A percentile compares a stretch with the other conserved stretches of the same genome.
Evolutionary conservation across 345 rosid genomes (phyloP).

Genomic region (Syzygium aqueum): DNA sequence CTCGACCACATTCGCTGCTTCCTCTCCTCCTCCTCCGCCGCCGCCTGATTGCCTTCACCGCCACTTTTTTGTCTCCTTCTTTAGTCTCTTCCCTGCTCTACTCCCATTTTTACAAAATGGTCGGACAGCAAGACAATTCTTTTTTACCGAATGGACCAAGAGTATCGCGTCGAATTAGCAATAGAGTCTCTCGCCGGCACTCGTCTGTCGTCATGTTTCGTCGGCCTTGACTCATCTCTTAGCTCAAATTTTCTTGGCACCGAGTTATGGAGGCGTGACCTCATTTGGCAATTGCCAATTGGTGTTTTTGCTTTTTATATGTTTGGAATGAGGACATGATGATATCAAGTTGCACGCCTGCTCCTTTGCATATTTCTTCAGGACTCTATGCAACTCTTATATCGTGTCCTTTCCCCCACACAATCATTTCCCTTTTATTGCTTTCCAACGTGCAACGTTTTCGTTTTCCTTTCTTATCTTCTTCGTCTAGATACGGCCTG

Average conservation of each 20-base stretch:
- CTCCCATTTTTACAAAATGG: not conserved
- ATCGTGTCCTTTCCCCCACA: not conserved
- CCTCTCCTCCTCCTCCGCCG: conserved; percentile 19
- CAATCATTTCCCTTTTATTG: not conserved
- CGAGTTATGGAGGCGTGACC: not conserved
- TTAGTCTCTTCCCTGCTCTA: not conserved
- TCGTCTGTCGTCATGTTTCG: not conserved
- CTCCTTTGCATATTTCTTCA: not conserved
- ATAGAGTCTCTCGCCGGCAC: not conserved
- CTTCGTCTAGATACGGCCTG: not conserved
- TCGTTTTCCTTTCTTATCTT: not conserved
- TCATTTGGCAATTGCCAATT: not conserved
- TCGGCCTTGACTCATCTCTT: not conserved
- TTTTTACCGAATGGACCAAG: too few relatives aligned
- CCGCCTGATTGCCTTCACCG: conserved; percentile 11
- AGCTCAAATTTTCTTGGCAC: not conserved
- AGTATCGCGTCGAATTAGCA: not conserved
- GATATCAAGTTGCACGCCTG: not conserved
- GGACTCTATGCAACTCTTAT: not conserved
- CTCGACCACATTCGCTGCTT: conserved; percentile 62
- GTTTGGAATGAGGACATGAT: not conserved
- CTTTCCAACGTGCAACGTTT: not conserved
- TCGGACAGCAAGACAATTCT: not conserved
- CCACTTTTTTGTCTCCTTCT: too few relatives aligned
- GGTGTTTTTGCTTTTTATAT: not conserved